A percentile compares a stretch with the other conserved stretches of the same genome.
Evolutionary conservation across 2,329 filamentous ascomycete genomes (phyloP).

Genomic region (Hawksworthiomyces lignivorus): DNA sequence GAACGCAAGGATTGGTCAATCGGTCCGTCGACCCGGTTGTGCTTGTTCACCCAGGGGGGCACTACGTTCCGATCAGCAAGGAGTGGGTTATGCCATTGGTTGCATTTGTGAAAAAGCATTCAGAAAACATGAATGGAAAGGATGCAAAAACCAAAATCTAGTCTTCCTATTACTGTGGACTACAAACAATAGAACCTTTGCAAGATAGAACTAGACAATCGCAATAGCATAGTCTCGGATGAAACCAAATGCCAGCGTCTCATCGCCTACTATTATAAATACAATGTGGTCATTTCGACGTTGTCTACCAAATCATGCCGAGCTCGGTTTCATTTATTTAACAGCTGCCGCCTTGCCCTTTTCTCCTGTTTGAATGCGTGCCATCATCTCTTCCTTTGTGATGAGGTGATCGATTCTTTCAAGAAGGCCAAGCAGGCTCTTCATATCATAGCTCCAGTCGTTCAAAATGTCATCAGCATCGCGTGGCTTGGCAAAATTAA

Average conservation of each 20-base stretch:
- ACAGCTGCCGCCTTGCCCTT: constrained; percentile 32
- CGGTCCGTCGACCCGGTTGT: constrained; percentile 49
- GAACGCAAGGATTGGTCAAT: constrained; percentile 61
- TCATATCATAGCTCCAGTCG: constrained; percentile 93
- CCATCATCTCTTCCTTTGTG: constrained; percentile 99
- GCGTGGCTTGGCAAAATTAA: constrained; percentile 89
- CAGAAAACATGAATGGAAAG: constrained; percentile 7
- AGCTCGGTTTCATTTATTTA: constrained; percentile 17
- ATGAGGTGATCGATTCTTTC: constrained; percentile 94
- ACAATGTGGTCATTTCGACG: too few species aligned
- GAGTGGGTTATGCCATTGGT: constrained; percentile 69
- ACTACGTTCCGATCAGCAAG: constrained; percentile 78
- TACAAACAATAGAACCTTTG: too few species aligned
- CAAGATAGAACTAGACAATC: too few species aligned
- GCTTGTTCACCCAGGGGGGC: constrained; percentile 74
- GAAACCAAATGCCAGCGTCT: too few species aligned
- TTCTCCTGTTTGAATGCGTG: constrained; percentile 67
- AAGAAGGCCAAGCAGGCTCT: constrained; percentile 63
- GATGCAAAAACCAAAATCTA: constrained; percentile 1
- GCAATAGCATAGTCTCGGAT: not conserved
- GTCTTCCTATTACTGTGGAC: too few species aligned
- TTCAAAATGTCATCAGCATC: constrained; percentile 95
- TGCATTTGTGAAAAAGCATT: constrained; percentile 23
- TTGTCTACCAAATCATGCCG: too few species aligned
- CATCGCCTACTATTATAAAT: too few species aligned